Conservation (phyloP, 2,329 filamentous ascomycete genomes). For the Cladosporium colombiae region DNA sequence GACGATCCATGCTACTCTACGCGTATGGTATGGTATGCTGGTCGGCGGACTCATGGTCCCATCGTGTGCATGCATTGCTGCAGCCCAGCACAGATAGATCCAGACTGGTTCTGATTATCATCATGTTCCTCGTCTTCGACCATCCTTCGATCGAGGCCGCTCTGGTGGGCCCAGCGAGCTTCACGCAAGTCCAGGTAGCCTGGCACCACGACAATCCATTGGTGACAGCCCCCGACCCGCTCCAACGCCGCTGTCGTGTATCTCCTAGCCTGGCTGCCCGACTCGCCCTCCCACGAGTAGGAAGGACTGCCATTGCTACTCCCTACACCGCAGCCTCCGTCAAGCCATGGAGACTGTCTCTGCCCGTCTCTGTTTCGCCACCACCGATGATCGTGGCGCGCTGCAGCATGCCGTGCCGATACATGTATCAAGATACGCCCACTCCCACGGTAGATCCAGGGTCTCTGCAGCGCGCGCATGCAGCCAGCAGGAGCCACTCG, state of each 20-base stretch:
- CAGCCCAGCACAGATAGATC: background rate
- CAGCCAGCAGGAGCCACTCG: background rate
- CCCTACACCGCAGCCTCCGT: background rate
- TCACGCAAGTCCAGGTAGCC: background rate
- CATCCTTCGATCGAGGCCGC: background rate
- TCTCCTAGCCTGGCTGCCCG: slow-evolving; percentile 15
- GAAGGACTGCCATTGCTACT: background rate
- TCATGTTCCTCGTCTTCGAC: background rate
- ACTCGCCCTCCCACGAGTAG: background rate
- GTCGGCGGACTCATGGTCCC: background rate
- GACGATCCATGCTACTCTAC: background rate
- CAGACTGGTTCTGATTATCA: background rate
- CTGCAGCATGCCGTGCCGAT: slow-evolving; percentile 4
- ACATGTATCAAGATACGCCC: background rate
- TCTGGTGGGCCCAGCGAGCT: background rate
- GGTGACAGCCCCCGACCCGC: background rate
- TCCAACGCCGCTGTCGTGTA: background rate
- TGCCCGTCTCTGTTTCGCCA: background rate
- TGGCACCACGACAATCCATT: background rate
- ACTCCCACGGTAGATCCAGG: slow-evolving; percentile 1
- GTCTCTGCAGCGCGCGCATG: background rate
- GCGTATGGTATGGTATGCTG: background rate
- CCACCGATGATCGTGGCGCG: background rate
- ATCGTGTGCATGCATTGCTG: background rate
- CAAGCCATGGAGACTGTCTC: background rate